phyloP scores from a whole-genome alignment of 2,329 filamentous ascomycete genomes.

The Cladobotryum protrusum region DNA sequence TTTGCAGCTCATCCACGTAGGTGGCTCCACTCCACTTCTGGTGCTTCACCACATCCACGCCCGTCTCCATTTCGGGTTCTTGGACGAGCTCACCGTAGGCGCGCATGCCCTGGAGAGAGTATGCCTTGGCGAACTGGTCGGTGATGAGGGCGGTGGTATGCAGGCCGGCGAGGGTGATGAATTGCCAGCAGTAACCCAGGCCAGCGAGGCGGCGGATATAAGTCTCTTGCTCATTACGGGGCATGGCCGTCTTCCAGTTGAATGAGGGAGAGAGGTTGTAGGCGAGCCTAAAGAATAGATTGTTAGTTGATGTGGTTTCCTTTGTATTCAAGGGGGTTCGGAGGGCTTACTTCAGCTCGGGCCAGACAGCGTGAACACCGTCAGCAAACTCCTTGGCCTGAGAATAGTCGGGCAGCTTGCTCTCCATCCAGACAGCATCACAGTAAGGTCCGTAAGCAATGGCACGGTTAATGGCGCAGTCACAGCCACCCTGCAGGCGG shows the following conservation, averaged over 20 bases:
- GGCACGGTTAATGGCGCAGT: slow-evolving; percentile 85
- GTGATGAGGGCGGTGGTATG: slow-evolving; percentile 93
- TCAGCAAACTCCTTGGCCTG: slow-evolving; percentile 92
- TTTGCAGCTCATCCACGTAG: slow-evolving; percentile 89
- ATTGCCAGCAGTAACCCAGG: slow-evolving; percentile 98
- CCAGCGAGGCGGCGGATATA: slow-evolving; percentile 85
- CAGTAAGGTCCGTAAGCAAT: slow-evolving; percentile 88
- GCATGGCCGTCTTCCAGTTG: slow-evolving; percentile 99
- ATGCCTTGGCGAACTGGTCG: slow-evolving; percentile 81
- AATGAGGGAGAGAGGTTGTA: slow-evolving; percentile 99
- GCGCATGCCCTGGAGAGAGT: slow-evolving; percentile 78
- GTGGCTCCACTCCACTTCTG: slow-evolving; percentile 98
- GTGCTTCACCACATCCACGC: slow-evolving; percentile 93
- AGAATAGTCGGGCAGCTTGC: slow-evolving; percentile 83
- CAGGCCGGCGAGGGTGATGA: slow-evolving; percentile 96
- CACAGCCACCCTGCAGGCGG: slow-evolving; percentile 82
- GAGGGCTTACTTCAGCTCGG: slow-evolving; percentile 79
- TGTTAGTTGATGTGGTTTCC: slow-evolving; percentile 11
- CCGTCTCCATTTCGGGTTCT: slow-evolving; percentile 89
- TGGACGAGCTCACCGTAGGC: slow-evolving; percentile 96
- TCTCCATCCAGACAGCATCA: slow-evolving; percentile 99
- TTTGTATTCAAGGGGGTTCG: slow-evolving; percentile 1
- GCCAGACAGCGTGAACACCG: slow-evolving; percentile 90
- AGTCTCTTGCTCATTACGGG: slow-evolving; percentile 85
- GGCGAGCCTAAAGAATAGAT: slow-evolving; percentile 56